Conservation (phyloP, 352 stramenopile species). For the Globisporangium cylindrosporum region DNA sequence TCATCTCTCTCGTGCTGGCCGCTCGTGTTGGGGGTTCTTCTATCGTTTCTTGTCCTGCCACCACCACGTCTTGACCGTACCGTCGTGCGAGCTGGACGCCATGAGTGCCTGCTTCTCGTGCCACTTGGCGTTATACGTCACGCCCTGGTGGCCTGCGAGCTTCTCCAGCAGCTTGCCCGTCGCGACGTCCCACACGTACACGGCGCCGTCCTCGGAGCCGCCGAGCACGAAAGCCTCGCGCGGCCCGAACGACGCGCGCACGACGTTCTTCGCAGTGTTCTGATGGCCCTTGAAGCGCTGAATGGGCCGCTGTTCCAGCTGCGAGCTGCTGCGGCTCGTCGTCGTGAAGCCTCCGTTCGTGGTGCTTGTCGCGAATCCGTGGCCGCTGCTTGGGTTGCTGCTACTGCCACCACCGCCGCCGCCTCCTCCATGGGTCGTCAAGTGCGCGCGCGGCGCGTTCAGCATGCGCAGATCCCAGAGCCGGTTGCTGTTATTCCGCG, state of each 20-base stretch:
- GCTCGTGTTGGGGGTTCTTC: background rate
- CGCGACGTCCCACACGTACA: slow-evolving; percentile 88
- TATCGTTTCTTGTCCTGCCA: slow-evolving; percentile 72
- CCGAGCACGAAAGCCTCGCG: slow-evolving; percentile 85
- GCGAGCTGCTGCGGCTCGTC: slow-evolving; percentile 21
- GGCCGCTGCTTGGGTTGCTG: background rate
- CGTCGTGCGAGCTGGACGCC: slow-evolving; percentile 83
- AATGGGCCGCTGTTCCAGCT: slow-evolving; percentile 60
- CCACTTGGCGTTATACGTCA: slow-evolving; percentile 86
- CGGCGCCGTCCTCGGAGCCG: slow-evolving; percentile 79
- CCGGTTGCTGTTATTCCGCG: slow-evolving; percentile 86
- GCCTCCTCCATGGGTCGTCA: slow-evolving; percentile 21
- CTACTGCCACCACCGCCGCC: slow-evolving; percentile 7
- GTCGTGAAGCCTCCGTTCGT: slow-evolving; percentile 11
- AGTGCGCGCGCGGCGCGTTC: slow-evolving; percentile 56
- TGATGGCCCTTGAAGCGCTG: slow-evolving; percentile 89
- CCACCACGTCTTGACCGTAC: slow-evolving; percentile 90
- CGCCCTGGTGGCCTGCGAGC: slow-evolving; percentile 67
- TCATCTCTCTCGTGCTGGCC: background rate
- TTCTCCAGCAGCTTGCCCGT: slow-evolving; percentile 84
- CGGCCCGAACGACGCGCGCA: slow-evolving; percentile 80
- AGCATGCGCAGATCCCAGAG: slow-evolving; percentile 89
- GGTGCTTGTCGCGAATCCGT: slow-evolving; percentile 5
- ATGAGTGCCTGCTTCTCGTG: slow-evolving; percentile 85
- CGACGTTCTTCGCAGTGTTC: slow-evolving; percentile 88